phyloP scores from a whole-genome alignment of 176 grass and related monocot genomes.

The Metroxylon sagu region DNA sequence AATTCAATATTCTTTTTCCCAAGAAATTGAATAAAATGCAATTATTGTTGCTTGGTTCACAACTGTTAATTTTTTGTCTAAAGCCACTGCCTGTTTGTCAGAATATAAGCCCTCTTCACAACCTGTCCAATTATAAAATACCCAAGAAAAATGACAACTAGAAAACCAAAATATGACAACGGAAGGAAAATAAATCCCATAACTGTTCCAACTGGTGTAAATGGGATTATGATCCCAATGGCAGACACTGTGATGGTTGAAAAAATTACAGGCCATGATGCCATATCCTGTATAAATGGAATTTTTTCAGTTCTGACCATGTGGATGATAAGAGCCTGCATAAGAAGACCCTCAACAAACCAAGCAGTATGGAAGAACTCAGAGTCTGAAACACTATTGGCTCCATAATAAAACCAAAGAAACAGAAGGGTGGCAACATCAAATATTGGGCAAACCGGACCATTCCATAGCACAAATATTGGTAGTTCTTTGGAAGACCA shows the following conservation, averaged over 20 bases:
- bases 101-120: slow-evolving; percentile 33
- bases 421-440: slow-evolving; percentile 25
- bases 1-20: too few relatives aligned
- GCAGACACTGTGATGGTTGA: slow-evolving; percentile 24
- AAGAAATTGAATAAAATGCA: too few relatives aligned
- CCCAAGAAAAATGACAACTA: slow-evolving; percentile 25
- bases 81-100: slow-evolving; percentile 24
- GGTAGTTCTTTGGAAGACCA: slow-evolving; percentile 31
- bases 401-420: slow-evolving; percentile 26
- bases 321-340: slow-evolving; percentile 33
- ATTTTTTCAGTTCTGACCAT: slow-evolving; percentile 37
- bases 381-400: slow-evolving; percentile 1
- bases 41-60: too few relatives aligned
- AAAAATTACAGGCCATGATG: slow-evolving; percentile 35
- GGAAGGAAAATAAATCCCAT: slow-evolving; percentile 33
- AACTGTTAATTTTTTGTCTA: slow-evolving; percentile 1
- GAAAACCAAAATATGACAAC: slow-evolving; percentile 30
- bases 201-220: slow-evolving; percentile 21
- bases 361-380: slow-evolving; percentile 27
- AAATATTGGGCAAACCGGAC: slow-evolving; percentile 21
- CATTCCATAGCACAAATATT: slow-evolving; percentile 33
- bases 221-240: slow-evolving; percentile 20
- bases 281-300: slow-evolving; percentile 30
- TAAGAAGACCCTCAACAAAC: slow-evolving; percentile 36
- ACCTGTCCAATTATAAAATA: slow-evolving; percentile 33